Base-by-base conservation (phyloP, 495 filamentous ascomycete genomes). In the Penicilliopsis zonata region DNA sequence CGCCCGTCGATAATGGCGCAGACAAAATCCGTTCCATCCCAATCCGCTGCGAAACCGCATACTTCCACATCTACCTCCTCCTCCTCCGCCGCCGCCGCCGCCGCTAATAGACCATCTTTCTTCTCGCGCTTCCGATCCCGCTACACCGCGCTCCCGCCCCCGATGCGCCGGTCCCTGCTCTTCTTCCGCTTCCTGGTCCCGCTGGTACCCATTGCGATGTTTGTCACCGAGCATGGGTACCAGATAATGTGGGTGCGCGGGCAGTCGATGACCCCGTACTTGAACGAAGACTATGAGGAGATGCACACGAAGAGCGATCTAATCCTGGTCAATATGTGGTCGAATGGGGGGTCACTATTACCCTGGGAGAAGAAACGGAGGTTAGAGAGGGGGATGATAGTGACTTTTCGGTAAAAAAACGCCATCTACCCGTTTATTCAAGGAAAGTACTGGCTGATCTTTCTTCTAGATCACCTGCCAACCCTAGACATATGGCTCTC, bases 221-320 rank as follows among this genome's bases (percentile, higher is more conserved):
- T 73, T 57, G 70, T 83, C 57, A 71, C 74, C 30, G 61, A 67
- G 28, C 62, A 80, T 43, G 59, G 83, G 31, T 62, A 67, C 30
- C 63, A 77, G 38, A 40, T 79, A 17, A 73, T 74, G 43, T 64
- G 64, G 56, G 74, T 86, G 40, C 61, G 55, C 17, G 82, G 82
- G 2, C 60, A 72, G 13, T 80, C 74, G 10, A 88, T 88, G 82
- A 82, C 78, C 33, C 82, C 82, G 0, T 80, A 72, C 50, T 46
- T 88, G 8, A 86, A 86, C 39, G 61, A 74, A 24, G 65, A 76
- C 29, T 77, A 57, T 47, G 63, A 76, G 24, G 52, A 67, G 40
- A 70, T 62, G 28, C 59, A 71, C 14, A 62, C 64, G 15, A 47
- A 66, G n/a, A 45, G 52, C 25, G 71, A 78, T 28, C 41, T 63